Base-by-base conservation (phyloP, 2,329 filamentous ascomycete genomes). In the Fusarium devonianum region DNA sequence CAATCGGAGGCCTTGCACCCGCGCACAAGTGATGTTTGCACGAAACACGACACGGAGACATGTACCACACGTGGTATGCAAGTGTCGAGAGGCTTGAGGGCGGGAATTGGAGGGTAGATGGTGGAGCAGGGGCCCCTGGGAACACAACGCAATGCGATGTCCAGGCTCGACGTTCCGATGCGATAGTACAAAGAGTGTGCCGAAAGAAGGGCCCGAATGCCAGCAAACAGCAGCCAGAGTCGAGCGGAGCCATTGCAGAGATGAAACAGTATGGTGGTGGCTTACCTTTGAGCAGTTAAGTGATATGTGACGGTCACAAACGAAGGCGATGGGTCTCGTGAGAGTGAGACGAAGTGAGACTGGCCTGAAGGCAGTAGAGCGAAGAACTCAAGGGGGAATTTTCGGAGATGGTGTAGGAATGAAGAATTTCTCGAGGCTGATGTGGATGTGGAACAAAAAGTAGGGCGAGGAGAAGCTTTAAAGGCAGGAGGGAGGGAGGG, bases 1-100 rank as follows among this genome's bases (percentile, higher is more conserved):
- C 22, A 23, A 26, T 16, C 29, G 37, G 50, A 50, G 48, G 50
- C 36, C 46, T n/a, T 46, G 34, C 40, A 43, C 36, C 23, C 49
- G 41, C 34, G 51, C 45, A 34, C 41, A 32, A 28, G 40, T 62
- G 64, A 60, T 66, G 59, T 58, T 68, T 67, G 63, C 53, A 61
- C 66, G 60, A 67, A 60, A 72, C 65, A 71, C 51, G 37, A 22
- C 41, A 54, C 64, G 45, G 54, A 51, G 34, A 48, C 49, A 11
- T 60, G 65, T 65, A 47, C 49, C 58, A 67, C 65, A 42, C 25
- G 23, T 35, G 22, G 37, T 37, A 53, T 50, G 50, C 47, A 52
- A 53, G 41, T 54, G 56, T 49, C 55, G 48, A 64, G 53, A 52
- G 28, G 36, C 37, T 35, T 34, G 34, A 33, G 13, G 23, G 33